Percentiles rank a stretch among this genome's conserved stretches.
Conservation (phyloP, 2,329 filamentous ascomycete species). For the Nannizzia gypsea region DNA sequence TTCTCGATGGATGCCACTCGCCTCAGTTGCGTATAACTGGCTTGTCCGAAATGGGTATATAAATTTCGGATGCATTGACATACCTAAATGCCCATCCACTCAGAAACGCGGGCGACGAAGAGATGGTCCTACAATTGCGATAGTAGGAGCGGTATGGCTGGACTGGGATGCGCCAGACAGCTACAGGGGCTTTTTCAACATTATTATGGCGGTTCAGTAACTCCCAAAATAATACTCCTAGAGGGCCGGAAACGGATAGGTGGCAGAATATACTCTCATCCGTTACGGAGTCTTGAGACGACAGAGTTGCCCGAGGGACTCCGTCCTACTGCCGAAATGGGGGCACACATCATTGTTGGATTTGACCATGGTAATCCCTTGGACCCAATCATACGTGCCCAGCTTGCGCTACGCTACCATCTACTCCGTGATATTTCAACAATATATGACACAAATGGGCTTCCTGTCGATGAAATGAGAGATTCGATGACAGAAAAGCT, state of each 20-base stretch:
- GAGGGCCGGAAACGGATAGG: conserved; percentile 82
- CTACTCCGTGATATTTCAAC: conserved; percentile 67
- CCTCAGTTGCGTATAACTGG: conserved; percentile 85
- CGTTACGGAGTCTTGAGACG: conserved; percentile 48
- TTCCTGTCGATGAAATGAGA: conserved; percentile 59
- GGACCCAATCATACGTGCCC: conserved; percentile 79
- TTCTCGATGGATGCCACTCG: conserved; percentile 75
- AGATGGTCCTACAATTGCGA: conserved; percentile 60
- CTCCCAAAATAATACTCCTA: conserved; percentile 65
- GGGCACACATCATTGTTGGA: conserved; percentile 94
- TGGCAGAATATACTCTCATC: conserved; percentile 83
- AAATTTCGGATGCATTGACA: conserved; percentile 83
- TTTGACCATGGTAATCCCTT: conserved; percentile 93
- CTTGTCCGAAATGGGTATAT: conserved; percentile 83
- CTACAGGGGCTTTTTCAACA: conserved; percentile 76
- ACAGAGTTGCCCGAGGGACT: conserved; percentile 42
- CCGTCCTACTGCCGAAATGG: conserved; percentile 82
- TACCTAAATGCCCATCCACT: conserved; percentile 39
- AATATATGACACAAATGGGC: conserved; percentile 61
- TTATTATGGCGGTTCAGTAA: conserved; percentile 55
- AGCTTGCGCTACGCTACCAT: conserved; percentile 79
- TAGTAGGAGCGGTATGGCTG: conserved; percentile 90
- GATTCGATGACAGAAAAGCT: conserved; percentile 80
- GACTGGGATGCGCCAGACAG: conserved; percentile 82
- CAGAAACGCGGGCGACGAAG: conserved; percentile 33